Conservation (phyloP, 2,329 filamentous ascomycete genomes). For the Fusarium phyllophilum region DNA sequence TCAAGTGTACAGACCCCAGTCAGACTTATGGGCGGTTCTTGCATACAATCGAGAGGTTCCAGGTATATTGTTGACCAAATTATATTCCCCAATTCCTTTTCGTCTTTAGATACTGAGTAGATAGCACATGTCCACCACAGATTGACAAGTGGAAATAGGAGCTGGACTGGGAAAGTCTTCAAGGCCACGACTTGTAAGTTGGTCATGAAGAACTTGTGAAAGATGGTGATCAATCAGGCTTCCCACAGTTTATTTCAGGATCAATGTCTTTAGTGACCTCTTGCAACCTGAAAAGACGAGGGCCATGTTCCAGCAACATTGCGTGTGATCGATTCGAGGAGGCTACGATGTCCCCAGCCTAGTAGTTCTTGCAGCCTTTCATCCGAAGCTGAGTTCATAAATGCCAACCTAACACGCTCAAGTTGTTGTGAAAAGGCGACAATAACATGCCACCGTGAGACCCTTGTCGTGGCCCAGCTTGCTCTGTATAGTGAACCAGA, state of each 20-base stretch:
- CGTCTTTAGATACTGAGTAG: not conserved
- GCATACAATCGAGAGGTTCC: not conserved
- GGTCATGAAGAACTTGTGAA: not conserved
- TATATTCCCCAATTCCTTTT: no score
- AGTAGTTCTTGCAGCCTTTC: not conserved
- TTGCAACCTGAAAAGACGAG: not conserved
- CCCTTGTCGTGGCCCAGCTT: accelerated
- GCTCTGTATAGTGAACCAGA: no score
- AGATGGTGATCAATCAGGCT: not conserved
- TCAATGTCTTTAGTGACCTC: accelerated
- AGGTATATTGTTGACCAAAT: not conserved
- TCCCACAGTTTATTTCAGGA: accelerated
- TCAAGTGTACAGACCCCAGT: accelerated
- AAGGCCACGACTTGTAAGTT: not conserved
- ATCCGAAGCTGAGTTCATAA: not conserved
- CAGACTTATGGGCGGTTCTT: not conserved
- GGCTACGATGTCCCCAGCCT: no score
- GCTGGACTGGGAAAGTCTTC: accelerated
- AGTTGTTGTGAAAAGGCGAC: no score
- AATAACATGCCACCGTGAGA: not conserved
- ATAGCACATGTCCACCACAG: not conserved
- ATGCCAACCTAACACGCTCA: not conserved
- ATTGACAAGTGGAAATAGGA: not conserved
- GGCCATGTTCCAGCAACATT: not conserved
- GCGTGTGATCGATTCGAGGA: not conserved